These are phyloP conservation scores for Fusarium sp. DNA, from an alignment of 2,329 filamentous ascomycete genomes.

Conservation along the genomic window DNA sequence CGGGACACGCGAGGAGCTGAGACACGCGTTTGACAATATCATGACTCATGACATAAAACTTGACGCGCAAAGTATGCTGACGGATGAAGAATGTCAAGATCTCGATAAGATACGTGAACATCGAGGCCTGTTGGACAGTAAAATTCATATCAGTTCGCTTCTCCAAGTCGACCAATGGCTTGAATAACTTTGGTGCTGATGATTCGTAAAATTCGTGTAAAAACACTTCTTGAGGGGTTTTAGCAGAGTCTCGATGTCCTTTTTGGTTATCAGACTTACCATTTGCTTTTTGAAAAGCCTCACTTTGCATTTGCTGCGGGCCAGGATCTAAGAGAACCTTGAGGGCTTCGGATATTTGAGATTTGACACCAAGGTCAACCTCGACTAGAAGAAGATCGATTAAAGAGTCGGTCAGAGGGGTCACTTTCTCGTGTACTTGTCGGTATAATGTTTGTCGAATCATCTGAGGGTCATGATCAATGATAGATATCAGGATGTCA, in stretches of 20 bases:
- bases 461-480: slow-evolving; percentile 95
- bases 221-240: slow-evolving; percentile 85
- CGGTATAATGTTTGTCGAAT: slow-evolving; percentile 94
- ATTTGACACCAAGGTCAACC: slow-evolving; percentile 92
- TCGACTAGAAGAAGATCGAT: slow-evolving; percentile 93
- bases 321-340: slow-evolving; percentile 89
- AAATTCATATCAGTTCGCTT: slow-evolving; percentile 75
- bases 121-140: slow-evolving; percentile 83
- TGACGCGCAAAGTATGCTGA: slow-evolving; percentile 86
- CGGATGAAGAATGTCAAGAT: slow-evolving; percentile 94
- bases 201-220: slow-evolving; percentile 90
- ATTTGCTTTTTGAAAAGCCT: slow-evolving; percentile 71
- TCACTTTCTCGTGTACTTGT: slow-evolving; percentile 86
- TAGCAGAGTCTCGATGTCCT: slow-evolving; percentile 62
- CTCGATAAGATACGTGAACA: slow-evolving; percentile 91
- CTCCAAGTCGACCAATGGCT: slow-evolving; percentile 85
- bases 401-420: slow-evolving; percentile 88
- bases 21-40: slow-evolving; percentile 81
- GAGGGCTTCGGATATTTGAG: slow-evolving; percentile 93
- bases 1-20: slow-evolving; percentile 82
- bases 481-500: slow-evolving; percentile 91
- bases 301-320: slow-evolving; percentile 56
- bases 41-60: slow-evolving; percentile 86
- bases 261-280: slow-evolving; percentile 75
- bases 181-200: slow-evolving; percentile 86